These are phyloP conservation scores for Nicotiana paniculata DNA, from an alignment of 257 asterid genomes.

Conservation along the genomic window DNA sequence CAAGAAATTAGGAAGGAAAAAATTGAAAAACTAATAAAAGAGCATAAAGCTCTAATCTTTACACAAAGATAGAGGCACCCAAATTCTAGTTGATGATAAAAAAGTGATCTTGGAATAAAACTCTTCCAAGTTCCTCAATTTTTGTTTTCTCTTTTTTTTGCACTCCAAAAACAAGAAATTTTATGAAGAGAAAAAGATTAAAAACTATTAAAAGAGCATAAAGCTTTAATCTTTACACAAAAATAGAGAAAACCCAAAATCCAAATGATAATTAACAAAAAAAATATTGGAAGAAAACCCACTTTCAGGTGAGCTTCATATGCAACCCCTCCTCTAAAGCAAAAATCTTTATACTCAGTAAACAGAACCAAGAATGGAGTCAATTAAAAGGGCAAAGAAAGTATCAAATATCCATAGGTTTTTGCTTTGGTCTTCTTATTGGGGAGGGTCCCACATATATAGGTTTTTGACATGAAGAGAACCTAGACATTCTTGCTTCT, in stretches of 20 bases:
- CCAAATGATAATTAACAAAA: not conserved
- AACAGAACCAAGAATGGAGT: not conserved
- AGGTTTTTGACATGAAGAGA: constrained; percentile 9
- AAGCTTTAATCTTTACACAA: not conserved
- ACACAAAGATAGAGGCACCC: not conserved
- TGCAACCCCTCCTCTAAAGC: not conserved
- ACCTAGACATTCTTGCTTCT: constrained; percentile 10
- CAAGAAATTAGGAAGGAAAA: not conserved
- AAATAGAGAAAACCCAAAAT: not conserved
- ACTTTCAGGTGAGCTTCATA: not conserved
- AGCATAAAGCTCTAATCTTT: constrained; percentile 3
- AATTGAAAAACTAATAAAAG: not conserved
- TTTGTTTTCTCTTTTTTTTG: not conserved
- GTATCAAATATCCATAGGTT: not conserved
- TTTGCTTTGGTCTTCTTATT: not conserved
- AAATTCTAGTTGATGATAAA: not conserved
- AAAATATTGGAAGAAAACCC: not conserved
- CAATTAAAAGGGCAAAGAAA: not conserved
- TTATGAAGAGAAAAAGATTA: not conserved
- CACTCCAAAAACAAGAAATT: not conserved
- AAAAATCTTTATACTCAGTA: not conserved
- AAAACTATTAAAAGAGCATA: not conserved
- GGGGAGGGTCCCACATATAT: not conserved
- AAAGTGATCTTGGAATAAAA: not conserved
- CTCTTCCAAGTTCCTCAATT: not conserved